These are phyloP conservation scores for Apiospora marii DNA, from an alignment of 2,329 filamentous ascomycete genomes.

Conservation along the genomic window DNA sequence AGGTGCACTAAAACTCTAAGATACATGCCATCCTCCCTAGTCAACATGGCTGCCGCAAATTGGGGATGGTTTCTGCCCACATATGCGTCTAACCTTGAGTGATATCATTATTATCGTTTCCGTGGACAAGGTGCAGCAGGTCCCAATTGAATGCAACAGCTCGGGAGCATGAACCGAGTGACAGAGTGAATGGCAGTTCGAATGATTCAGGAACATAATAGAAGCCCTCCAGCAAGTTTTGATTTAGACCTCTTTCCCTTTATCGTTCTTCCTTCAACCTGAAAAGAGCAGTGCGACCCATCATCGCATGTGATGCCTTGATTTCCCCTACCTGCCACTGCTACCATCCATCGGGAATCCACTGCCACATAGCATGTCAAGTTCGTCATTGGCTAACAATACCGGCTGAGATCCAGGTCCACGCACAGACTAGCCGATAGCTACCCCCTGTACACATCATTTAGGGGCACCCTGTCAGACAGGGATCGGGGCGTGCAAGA, in stretches of 20 bases:
- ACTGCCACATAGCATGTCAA: background rate
- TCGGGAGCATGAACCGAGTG: background rate
- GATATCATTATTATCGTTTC: slow-evolving; percentile 8
- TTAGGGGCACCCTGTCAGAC: slow-evolving; percentile 15
- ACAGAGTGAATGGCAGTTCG: background rate
- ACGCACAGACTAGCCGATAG: background rate
- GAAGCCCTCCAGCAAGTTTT: background rate
- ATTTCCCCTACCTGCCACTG: background rate
- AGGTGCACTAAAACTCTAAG: background rate
- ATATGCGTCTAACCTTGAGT: slow-evolving; percentile 1
- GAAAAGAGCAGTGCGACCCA: background rate
- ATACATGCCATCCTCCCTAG: slow-evolving; percentile 13
- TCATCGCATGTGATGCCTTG: slow-evolving; percentile 14
- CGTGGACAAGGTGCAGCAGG: background rate
- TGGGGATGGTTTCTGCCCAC: background rate
- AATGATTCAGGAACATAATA: background rate
- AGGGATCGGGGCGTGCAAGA: slow-evolving; percentile 10
- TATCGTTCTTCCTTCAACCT: background rate
- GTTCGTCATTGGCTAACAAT: slow-evolving; percentile 17
- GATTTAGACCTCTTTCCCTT: background rate
- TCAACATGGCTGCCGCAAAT: slow-evolving; percentile 18
- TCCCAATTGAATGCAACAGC: background rate
- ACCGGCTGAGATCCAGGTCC: slow-evolving; percentile 15
- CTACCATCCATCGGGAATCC: slow-evolving; percentile 7
- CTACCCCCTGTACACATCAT: slow-evolving; percentile 16